Percentiles rank a stretch among this genome's conserved stretches.
phyloP scores from a whole-genome alignment of 371 early-diverging fungal genomes.

The Mucor saturninus region DNA sequence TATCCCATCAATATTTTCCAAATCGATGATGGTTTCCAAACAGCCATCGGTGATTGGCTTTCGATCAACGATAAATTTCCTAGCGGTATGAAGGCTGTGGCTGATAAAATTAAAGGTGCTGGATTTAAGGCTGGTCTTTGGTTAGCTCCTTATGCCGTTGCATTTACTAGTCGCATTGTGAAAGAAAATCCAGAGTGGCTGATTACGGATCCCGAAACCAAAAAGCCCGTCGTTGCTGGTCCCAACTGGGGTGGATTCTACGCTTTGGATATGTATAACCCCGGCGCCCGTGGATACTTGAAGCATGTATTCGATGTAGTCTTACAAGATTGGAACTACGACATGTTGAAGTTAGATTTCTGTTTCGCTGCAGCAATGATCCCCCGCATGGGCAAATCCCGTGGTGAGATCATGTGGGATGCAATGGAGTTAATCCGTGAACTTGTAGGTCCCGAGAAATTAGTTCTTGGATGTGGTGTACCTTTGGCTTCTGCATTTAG shows the following conservation, averaged over 20 bases:
- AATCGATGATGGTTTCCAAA: constrained; percentile 66
- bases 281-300: constrained; percentile 50
- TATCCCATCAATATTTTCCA: constrained; percentile 66
- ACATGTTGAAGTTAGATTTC: constrained; percentile 66
- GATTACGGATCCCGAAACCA: constrained; percentile 39
- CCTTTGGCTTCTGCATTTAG: constrained; percentile 60
- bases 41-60: constrained; percentile 66
- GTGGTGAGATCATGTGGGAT: constrained; percentile 68
- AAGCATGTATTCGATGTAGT: constrained; percentile 57
- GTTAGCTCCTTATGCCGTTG: constrained; percentile 66
- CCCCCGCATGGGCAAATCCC: constrained; percentile 56
- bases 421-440: constrained; percentile 60
- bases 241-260: constrained; percentile 61
- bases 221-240: constrained; percentile 44
- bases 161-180: constrained; percentile 48
- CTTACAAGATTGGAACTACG: constrained; percentile 59
- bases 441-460: constrained; percentile 52
- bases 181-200: constrained; percentile 64
- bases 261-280: constrained; percentile 59
- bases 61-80: constrained; percentile 59
- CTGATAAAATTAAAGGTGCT: constrained; percentile 42
- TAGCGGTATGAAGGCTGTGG: constrained; percentile 51
- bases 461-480: constrained; percentile 64
- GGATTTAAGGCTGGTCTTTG: constrained; percentile 61
- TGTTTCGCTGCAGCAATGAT: constrained; percentile 66